phyloP scores from a whole-genome alignment of 495 filamentous ascomycete genomes.

The Chaetomidium leptoderma region DNA sequence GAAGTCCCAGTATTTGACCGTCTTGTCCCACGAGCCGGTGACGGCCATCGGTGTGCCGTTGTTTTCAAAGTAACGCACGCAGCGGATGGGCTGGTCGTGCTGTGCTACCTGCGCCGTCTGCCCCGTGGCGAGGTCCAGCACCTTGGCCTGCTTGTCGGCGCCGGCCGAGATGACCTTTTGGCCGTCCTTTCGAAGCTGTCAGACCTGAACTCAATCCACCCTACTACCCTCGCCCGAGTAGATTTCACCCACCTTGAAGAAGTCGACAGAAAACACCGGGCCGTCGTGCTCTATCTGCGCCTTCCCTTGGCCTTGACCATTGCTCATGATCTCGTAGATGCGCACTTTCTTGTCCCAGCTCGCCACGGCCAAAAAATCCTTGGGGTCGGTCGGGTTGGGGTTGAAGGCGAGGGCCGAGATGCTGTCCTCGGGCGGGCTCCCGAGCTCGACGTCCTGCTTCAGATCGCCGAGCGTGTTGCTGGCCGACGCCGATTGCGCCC shows the following conservation, averaged over 20 bases:
- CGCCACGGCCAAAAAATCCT: constrained; percentile 73
- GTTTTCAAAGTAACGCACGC: constrained; percentile 68
- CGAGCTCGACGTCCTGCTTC: constrained; percentile 77
- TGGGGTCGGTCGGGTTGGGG: constrained; percentile 45
- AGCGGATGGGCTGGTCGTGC: constrained; percentile 76
- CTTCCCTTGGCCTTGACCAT: constrained; percentile 66
- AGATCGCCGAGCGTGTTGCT: constrained; percentile 83
- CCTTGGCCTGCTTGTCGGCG: constrained; percentile 76
- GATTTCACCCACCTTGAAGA: constrained; percentile 63
- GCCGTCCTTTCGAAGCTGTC: constrained; percentile 44
- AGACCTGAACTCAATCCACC: neutral
- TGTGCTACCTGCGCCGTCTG: constrained; percentile 60
- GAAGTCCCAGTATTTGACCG: constrained; percentile 92
- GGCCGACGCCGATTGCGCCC: constrained; percentile 44
- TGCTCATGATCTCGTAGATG: constrained; percentile 75
- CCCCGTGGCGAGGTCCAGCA: constrained; percentile 65
- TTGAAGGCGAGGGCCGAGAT: constrained; percentile 80
- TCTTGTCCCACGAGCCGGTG: constrained; percentile 95
- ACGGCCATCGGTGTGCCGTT: constrained; percentile 62
- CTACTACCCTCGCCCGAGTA: neutral
- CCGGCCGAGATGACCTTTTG: constrained; percentile 74
- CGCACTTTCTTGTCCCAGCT: constrained; percentile 92
- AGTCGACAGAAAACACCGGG: constrained; percentile 70
- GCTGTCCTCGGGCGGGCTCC: constrained; percentile 73
- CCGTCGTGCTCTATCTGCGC: constrained; percentile 67